Base-by-base conservation (phyloP, 2,329 filamentous ascomycete genomes). In the Leptographium procerum region DNA sequence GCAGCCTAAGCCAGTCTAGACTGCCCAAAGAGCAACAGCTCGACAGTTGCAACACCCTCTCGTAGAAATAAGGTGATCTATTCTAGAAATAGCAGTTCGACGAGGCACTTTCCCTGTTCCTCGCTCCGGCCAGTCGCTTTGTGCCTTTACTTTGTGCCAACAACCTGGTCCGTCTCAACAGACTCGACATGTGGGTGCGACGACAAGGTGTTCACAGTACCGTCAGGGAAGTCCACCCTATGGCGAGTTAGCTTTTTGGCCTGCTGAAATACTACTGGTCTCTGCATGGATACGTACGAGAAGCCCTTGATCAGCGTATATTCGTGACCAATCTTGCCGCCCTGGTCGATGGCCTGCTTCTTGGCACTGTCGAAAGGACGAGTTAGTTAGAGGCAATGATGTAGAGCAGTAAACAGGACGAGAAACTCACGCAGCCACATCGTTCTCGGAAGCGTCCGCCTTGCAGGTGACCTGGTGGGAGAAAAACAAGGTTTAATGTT, bases 291-390 rank as follows among this genome's bases (percentile, higher is more conserved):
- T 52, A 78, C 88, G 65, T 84, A 96, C 92, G 88, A 86, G 77
- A 96, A 96, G 60, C 87, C 91, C 77, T 92, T 95, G 80, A 96
- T 91, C 66, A 96, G 74, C 61, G 75, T 86, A 78, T 89, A 96
- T 71, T 94, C 88, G 66, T 94, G 85, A 58, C 76, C 83, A 75
- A 97, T 94, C 72, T 83, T 84, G 70, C 91, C 92, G 69, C 92
- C 92, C 70, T 92, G 83, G 48, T 86, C 80, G 61, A 71, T 75
- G 65, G 85, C 88, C 60, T 85, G 75, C 70, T 91, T 75, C 84
- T 95, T 95, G 61, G 88, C 87, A 56, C 88, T 91, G 66, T 48
- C 19, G 19, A 11, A 22, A 13, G n/a, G 26, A 36, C 14, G 11
- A 10, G 33, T 31, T 16, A 28, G 48, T 24, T 10, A n/a, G 22